A percentile compares a stretch with the other conserved stretches of the same genome.
Evolutionary conservation across 2,329 filamentous ascomycete genomes (phyloP).

Genomic region (Monosporascus sp.): DNA sequence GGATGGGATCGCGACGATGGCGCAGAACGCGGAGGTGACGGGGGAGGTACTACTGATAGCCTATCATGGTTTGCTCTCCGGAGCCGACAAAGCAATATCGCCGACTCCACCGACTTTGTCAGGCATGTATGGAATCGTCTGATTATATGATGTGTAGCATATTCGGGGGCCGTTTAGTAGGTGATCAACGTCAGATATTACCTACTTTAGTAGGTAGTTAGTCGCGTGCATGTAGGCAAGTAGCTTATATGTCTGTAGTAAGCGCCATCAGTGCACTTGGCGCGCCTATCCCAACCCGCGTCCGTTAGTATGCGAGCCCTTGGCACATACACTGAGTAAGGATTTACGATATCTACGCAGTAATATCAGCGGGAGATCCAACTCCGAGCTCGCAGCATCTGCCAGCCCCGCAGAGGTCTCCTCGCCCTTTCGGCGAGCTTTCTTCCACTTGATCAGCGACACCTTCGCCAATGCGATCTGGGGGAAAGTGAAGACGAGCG

Average conservation of each 20-base stretch:
- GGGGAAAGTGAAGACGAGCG: neutral
- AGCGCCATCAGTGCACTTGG: neutral
- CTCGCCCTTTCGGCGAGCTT: neutral
- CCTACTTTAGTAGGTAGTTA: too few species aligned
- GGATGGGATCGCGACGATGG: neutral
- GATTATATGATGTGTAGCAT: too few species aligned
- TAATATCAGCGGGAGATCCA: neutral
- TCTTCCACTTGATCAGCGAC: neutral
- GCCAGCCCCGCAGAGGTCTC: neutral
- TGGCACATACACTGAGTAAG: neutral
- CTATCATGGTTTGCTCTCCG: too few species aligned
- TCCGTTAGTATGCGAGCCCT: neutral
- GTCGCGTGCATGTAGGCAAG: neutral
- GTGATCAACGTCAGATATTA: too few species aligned
- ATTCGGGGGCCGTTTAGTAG: too few species aligned
- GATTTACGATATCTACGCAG: neutral
- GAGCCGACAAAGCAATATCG: too few species aligned
- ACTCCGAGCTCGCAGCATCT: neutral
- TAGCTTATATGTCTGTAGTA: neutral
- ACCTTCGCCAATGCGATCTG: neutral
- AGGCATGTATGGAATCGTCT: too few species aligned
- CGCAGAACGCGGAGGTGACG: neutral
- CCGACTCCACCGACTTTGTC: too few species aligned
- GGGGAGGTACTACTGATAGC: neutral
- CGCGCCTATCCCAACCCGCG: neutral